Conservation (phyloP, 2,329 filamentous ascomycete genomes). For the Peltaster fructicola region DNA sequence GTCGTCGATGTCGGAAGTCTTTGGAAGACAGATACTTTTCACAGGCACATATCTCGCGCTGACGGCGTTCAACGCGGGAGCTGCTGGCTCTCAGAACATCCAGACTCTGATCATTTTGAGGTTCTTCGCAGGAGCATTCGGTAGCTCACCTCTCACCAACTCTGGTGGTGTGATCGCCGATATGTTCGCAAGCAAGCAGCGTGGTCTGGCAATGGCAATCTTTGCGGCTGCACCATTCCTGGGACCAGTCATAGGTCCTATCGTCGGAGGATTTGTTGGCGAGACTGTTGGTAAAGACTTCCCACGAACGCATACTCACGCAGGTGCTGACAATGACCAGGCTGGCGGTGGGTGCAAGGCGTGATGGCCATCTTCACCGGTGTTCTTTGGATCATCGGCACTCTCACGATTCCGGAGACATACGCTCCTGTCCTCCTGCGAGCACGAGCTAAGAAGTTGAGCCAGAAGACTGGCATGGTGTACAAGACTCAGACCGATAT, state of each 20-base stretch:
- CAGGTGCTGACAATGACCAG: not conserved
- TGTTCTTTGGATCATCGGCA: constrained; percentile 37
- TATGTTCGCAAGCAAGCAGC: constrained; percentile 24
- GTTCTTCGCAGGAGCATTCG: constrained; percentile 27
- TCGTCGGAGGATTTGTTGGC: constrained; percentile 48
- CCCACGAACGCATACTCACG: not conserved
- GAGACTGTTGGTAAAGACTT: constrained; percentile 28
- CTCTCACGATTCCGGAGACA: constrained; percentile 39
- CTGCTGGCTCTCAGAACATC: constrained; percentile 27
- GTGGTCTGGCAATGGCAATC: constrained; percentile 38
- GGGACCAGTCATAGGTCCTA: constrained; percentile 44
- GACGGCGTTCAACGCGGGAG: constrained; percentile 24
- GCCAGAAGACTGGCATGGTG: constrained; percentile 33
- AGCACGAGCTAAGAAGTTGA: constrained; percentile 33
- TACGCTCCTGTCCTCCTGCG: constrained; percentile 41
- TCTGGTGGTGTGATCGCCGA: constrained; percentile 31
- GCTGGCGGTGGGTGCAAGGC: constrained; percentile 53
- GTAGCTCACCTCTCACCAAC: constrained; percentile 27
- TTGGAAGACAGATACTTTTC: constrained; percentile 27
- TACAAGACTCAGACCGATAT: constrained; percentile 33
- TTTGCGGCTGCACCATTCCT: constrained; percentile 53
- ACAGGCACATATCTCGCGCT: constrained; percentile 20
- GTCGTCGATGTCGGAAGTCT: constrained; percentile 45
- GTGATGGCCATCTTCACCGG: constrained; percentile 46
- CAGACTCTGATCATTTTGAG: constrained; percentile 27